phyloP scores from a whole-genome alignment of 2,329 filamentous ascomycete genomes.

The Sphaceloma murrayae region DNA sequence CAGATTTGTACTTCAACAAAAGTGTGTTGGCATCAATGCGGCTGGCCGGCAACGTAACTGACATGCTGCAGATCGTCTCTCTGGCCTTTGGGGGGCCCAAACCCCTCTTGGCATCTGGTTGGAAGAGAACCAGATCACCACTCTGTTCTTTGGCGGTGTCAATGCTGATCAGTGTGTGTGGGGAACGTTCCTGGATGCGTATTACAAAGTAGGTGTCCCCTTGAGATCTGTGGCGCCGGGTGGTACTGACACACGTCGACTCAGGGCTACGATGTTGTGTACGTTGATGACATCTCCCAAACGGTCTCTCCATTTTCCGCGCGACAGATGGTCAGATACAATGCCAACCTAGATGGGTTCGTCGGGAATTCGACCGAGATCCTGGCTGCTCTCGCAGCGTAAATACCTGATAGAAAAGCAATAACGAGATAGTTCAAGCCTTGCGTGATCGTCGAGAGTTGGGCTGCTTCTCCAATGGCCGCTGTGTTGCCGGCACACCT shows the following conservation, averaged over 20 bases:
- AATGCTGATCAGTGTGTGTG: constrained; percentile 29
- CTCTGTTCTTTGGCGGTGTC: constrained; percentile 28
- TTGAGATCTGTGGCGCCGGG: not conserved
- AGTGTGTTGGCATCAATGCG: constrained; percentile 18
- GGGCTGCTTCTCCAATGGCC: constrained; percentile 2
- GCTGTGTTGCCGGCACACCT: constrained; percentile 15
- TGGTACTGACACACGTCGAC: not conserved
- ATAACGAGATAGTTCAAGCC: not conserved
- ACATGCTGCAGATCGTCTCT: constrained; percentile 22
- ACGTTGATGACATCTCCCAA: constrained; percentile 26
- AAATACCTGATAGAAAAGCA: not conserved
- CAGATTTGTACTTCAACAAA: constrained; percentile 27
- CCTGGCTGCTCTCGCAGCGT: not conserved
- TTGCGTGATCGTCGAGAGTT: constrained; percentile 4
- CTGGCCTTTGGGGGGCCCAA: constrained; percentile 27
- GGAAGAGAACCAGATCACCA: constrained; percentile 28
- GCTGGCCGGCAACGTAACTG: constrained; percentile 1
- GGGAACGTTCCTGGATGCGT: constrained; percentile 27
- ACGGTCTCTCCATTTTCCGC: constrained; percentile 28
- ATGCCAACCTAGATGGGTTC: constrained; percentile 23
- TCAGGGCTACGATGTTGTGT: constrained; percentile 27
- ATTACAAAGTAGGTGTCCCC: constrained; percentile 21
- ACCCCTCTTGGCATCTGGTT: constrained; percentile 27
- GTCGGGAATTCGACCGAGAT: constrained; percentile 18
- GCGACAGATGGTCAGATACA: constrained; percentile 26